These are phyloP conservation scores for Podospora pseudoanserina DNA, from an alignment of 495 filamentous ascomycete genomes.

Conservation along the genomic window DNA sequence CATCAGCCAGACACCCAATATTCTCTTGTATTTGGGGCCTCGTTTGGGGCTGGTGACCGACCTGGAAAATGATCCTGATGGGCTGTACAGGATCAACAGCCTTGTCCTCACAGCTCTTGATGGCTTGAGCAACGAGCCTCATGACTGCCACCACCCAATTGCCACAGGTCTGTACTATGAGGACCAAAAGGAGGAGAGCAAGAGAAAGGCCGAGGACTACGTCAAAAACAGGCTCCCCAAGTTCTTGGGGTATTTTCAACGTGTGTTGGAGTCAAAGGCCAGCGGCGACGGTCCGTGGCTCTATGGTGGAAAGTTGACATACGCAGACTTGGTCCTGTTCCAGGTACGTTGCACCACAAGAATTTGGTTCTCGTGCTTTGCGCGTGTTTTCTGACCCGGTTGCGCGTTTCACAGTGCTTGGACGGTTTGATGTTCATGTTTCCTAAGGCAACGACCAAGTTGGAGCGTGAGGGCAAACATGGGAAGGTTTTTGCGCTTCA, in stretches of 20 bases:
- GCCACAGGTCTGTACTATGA: slow-evolving; percentile 56
- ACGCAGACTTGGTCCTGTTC: slow-evolving; percentile 66
- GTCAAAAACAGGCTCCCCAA: slow-evolving; percentile 59
- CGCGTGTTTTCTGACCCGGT: background rate
- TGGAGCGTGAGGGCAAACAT: slow-evolving; percentile 47
- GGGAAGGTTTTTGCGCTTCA: slow-evolving; percentile 52
- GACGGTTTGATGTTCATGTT: slow-evolving; percentile 59
- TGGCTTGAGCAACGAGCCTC: slow-evolving; percentile 58
- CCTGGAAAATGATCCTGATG: slow-evolving; percentile 41
- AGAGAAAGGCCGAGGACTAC: slow-evolving; percentile 49
- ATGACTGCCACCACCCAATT: slow-evolving; percentile 67
- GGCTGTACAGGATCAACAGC: slow-evolving; percentile 49
- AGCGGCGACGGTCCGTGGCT: slow-evolving; percentile 56
- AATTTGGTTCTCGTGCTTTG: background rate
- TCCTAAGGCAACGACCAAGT: slow-evolving; percentile 52
- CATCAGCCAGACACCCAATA: slow-evolving; percentile 62
- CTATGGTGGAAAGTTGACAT: slow-evolving; percentile 55
- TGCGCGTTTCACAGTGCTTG: slow-evolving; percentile 33
- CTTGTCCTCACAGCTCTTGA: slow-evolving; percentile 66
- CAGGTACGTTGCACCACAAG: slow-evolving; percentile 43
- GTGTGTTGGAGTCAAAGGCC: slow-evolving; percentile 53
- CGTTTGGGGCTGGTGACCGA: slow-evolving; percentile 49
- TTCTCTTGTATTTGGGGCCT: slow-evolving; percentile 58
- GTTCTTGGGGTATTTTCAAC: slow-evolving; percentile 61
- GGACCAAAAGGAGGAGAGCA: slow-evolving; percentile 60